A percentile compares a stretch with the other conserved stretches of the same genome.
These are phyloP conservation scores for Patellifolia procumbens DNA, from an alignment of 179 eudicot species.

Conservation along the genomic window DNA sequence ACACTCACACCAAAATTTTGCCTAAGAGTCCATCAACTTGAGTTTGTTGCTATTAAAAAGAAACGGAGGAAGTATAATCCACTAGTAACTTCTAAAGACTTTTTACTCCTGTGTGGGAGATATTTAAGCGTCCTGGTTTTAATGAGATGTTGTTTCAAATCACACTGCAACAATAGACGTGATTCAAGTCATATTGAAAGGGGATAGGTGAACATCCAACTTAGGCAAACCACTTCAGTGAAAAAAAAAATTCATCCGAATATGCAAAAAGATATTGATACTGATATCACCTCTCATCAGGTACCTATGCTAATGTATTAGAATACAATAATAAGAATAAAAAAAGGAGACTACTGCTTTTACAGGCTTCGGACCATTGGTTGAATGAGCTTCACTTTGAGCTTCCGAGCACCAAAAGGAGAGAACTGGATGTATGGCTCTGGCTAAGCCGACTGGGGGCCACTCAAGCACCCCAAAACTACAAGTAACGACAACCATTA, in stretches of 20 bases:
- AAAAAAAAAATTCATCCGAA: conserved; percentile 5
- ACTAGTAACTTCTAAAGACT: no score
- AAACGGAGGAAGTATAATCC: no score
- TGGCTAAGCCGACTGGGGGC: not conserved
- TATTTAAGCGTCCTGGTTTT: no score
- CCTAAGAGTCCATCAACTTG: no score
- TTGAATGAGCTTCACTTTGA: not conserved
- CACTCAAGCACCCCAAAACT: not conserved
- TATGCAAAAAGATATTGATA: conserved; percentile 11
- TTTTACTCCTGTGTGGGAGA: no score
- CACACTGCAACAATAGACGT: no score
- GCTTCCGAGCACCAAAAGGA: conserved; percentile 4
- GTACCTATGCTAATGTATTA: conserved; percentile 18
- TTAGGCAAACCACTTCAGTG: not conserved
- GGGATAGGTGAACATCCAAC: not conserved
- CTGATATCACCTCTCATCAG: not conserved
- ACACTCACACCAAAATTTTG: no score
- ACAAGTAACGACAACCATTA: not conserved
- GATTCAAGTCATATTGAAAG: not conserved
- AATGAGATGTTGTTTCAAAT: no score
- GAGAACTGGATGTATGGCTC: not conserved
- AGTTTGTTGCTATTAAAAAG: no score
- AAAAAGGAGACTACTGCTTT: not conserved
- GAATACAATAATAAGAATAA: not conserved
- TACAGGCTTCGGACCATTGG: conserved; percentile 4